Conservation (phyloP, 805 yeast genomes). For the Debaryomyces castellii region DNA sequence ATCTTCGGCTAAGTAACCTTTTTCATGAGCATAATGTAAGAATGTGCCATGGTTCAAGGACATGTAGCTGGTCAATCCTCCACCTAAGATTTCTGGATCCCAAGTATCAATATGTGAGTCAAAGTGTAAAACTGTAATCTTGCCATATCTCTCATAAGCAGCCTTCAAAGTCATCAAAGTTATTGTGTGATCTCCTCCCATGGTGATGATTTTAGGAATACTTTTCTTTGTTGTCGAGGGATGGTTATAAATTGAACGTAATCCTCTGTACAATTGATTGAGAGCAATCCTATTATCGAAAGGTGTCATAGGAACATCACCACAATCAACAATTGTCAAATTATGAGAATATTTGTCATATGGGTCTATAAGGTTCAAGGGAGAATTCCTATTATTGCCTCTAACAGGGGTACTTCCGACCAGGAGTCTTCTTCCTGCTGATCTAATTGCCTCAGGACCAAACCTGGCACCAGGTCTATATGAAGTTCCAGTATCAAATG, state of each 20-base stretch:
- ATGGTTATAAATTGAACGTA: conserved; percentile 39
- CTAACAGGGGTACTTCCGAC: conserved; percentile 40
- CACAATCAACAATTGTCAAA: conserved; percentile 56
- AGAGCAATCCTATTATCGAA: conserved; percentile 63
- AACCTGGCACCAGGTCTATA: conserved; percentile 28
- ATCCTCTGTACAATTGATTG: conserved; percentile 51
- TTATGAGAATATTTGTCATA: conserved; percentile 43
- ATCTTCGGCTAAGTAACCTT: conserved; percentile 52
- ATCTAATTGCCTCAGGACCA: conserved; percentile 26
- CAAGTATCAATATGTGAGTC: conserved; percentile 74
- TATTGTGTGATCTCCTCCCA: conserved; percentile 65
- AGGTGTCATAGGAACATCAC: conserved; percentile 65
- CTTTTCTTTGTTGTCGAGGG: conserved; percentile 4
- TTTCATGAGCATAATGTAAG: conserved; percentile 67
- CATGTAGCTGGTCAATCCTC: conserved; percentile 59
- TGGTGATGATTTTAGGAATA: conserved; percentile 41
- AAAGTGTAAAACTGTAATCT: conserved; percentile 56
- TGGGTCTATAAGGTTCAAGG: conserved; percentile 48
- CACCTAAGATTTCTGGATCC: conserved; percentile 63
- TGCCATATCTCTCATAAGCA: conserved; percentile 48
- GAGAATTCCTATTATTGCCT: conserved; percentile 29
- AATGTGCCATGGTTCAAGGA: conserved; percentile 68
- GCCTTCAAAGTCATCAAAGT: conserved; percentile 51
- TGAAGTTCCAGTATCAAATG: conserved; percentile 28
- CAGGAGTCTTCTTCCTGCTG: conserved; percentile 45